phyloP scores from a whole-genome alignment of 139 green algal genomes.

The Parachlorella kessleri region DNA sequence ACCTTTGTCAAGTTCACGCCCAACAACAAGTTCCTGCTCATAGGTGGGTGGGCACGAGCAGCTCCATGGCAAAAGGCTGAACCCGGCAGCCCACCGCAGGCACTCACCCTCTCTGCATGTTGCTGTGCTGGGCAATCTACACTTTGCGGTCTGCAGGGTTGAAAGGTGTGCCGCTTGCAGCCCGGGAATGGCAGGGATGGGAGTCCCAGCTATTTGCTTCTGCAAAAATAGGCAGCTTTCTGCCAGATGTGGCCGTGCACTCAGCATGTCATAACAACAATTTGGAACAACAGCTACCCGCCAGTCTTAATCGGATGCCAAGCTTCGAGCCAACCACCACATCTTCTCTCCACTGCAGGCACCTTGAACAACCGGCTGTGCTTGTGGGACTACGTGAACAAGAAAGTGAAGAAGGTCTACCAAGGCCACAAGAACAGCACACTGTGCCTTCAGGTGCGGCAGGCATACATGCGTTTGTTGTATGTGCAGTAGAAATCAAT shows the following conservation, averaged over 20 bases:
- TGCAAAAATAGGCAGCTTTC: too few species aligned
- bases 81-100: neutral
- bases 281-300: neutral
- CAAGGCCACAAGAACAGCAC: constrained; percentile 61
- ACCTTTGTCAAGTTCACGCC: constrained; percentile 82
- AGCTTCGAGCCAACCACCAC: neutral
- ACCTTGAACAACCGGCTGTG: constrained; percentile 63
- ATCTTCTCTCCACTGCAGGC: constrained; percentile 11
- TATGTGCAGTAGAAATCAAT: neutral
- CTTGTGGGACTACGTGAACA: constrained; percentile 76
- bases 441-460: constrained; percentile 41
- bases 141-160: too few species aligned
- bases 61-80: neutral
- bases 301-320: neutral
- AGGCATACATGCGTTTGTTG: neutral
- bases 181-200: too few species aligned
- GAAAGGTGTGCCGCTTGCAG: too few species aligned
- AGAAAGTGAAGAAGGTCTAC: constrained; percentile 49
- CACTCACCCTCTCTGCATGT: neutral
- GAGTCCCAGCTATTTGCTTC: too few species aligned
- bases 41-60: constrained; percentile 1
- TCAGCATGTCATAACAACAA: neutral
- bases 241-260: neutral
- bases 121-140: too few species aligned
- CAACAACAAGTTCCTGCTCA: constrained; percentile 80